phyloP scores from a whole-genome alignment of 2,329 filamentous ascomycete species.

The Arthrobotrys pseudoclavata region DNA sequence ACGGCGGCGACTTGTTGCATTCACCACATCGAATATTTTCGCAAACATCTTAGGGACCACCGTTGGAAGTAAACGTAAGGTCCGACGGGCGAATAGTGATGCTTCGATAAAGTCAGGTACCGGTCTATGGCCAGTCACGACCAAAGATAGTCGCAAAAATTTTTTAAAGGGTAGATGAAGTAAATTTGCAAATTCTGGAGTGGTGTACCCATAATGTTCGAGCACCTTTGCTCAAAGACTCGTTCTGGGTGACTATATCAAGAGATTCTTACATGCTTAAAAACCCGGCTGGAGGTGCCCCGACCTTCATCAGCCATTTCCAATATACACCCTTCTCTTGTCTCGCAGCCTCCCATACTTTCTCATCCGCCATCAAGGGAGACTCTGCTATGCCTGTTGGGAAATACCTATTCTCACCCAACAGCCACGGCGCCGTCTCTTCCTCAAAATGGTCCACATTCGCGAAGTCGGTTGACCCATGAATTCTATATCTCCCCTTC shows the following conservation, averaged over 20 bases:
- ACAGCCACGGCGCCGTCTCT: slow-evolving; percentile 15
- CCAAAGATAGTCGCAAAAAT: not conserved
- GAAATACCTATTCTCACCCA: slow-evolving; percentile 20
- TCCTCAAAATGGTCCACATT: slow-evolving; percentile 24
- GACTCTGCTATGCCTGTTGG: slow-evolving; percentile 16
- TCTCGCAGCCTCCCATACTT: slow-evolving; percentile 35
- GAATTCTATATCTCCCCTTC: slow-evolving; percentile 17
- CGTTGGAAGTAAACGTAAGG: not conserved
- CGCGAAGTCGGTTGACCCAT: slow-evolving; percentile 11
- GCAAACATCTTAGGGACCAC: not conserved
- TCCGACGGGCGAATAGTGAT: no score
- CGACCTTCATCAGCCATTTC: slow-evolving; percentile 36
- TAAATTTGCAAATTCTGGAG: not conserved
- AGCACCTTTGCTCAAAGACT: not conserved
- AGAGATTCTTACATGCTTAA: not conserved
- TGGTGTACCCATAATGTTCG: not conserved
- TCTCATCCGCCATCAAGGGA: slow-evolving; percentile 26
- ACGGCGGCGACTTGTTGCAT: not conserved
- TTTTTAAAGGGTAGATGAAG: not conserved
- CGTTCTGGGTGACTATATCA: not conserved
- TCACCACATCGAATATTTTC: not conserved
- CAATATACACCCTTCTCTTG: slow-evolving; percentile 24
- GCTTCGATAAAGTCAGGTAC: no score
- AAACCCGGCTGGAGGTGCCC: slow-evolving; percentile 32
- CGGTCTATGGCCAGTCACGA: not conserved